Base-by-base conservation (phyloP, 2,329 filamentous ascomycete species). In the Lecanosticta acicola region DNA sequence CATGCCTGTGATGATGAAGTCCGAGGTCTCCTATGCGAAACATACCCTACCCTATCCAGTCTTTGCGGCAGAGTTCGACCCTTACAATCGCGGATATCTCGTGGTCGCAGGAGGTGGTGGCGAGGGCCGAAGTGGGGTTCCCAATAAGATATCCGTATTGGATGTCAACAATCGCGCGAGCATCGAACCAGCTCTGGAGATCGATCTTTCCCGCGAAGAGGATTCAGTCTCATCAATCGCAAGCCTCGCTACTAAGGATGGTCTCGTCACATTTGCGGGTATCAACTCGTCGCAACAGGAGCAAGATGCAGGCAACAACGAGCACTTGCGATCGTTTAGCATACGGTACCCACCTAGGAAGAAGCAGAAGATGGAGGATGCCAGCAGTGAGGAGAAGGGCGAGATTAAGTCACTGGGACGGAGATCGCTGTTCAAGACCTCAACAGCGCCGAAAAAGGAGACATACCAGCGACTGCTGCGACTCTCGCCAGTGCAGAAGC, bases 51-150 rank as follows among this genome's bases (percentile, higher is more conserved):
- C 81, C 47, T 96, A 91, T 67, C 90, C 90, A 39, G 78, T 94
- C 48, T 95, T 89, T 67, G 81, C 85, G 45, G 85, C 88, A 65
- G 89, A 89, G 62, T 96, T 94, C 67, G 88, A 94, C 63, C 87
- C 85, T 41, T 78, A 84, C 60, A 82, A 94, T 70, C 77, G 83
- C 49, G 79, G 79, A 53, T 82, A 83, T 53, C 74, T 96, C 18
- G 72, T 95, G 7, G 86, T 95, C 32, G 88, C 84, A 49, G 91
- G 91, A 42, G 91, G 91, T 51, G 91, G 91, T 54, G 91, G 91
- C 41, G 82, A 87, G 54, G 82, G 85, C 39, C 80, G 81, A 54
- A 88, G 80, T 56, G 89, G 88, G 36, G 86, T 95, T 17, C 81
- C 83, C 46, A 95, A 95, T 73, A 88, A 88, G 68, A 88, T 95